Conservation (phyloP, 2,329 filamentous ascomycete species). For the Dryadomyces quercivorus region DNA sequence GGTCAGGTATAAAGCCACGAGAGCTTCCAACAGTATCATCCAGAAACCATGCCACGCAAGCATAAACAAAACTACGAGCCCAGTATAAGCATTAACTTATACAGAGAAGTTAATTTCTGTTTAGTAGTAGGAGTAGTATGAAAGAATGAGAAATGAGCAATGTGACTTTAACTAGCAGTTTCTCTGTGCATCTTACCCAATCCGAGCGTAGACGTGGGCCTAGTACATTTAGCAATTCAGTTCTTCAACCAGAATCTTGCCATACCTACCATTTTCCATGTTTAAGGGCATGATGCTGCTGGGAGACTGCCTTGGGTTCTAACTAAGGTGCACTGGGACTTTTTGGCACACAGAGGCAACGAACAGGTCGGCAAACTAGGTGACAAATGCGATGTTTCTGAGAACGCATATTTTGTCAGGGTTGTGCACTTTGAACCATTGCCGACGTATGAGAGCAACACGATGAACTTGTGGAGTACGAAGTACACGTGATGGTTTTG, state of each 20-base stretch:
- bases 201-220: slow-evolving; percentile 16
- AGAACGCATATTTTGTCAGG: background rate
- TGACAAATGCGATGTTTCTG: background rate
- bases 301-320: slow-evolving; percentile 27
- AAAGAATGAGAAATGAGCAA: too few relatives aligned
- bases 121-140: too few relatives aligned
- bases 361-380: slow-evolving; percentile 9
- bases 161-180: too few relatives aligned
- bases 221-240: slow-evolving; percentile 19
- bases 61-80: too few relatives aligned
- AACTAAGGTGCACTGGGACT: slow-evolving; percentile 22
- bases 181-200: slow-evolving; percentile 18
- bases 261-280: slow-evolving; percentile 29
- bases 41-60: too few relatives aligned
- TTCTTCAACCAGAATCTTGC: slow-evolving; percentile 17
- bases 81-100: too few relatives aligned
- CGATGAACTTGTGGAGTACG: background rate
- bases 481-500: background rate
- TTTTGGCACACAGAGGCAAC: slow-evolving; percentile 18
- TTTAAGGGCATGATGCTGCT: slow-evolving; percentile 19
- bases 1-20: too few relatives aligned
- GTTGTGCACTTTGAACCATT: background rate
- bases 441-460: background rate
- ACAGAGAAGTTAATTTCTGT: too few relatives aligned
- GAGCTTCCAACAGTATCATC: too few relatives aligned